These are phyloP conservation scores for Terana coerulea DNA, from an alignment of 768 basidiomycete species.

Conservation along the genomic window DNA sequence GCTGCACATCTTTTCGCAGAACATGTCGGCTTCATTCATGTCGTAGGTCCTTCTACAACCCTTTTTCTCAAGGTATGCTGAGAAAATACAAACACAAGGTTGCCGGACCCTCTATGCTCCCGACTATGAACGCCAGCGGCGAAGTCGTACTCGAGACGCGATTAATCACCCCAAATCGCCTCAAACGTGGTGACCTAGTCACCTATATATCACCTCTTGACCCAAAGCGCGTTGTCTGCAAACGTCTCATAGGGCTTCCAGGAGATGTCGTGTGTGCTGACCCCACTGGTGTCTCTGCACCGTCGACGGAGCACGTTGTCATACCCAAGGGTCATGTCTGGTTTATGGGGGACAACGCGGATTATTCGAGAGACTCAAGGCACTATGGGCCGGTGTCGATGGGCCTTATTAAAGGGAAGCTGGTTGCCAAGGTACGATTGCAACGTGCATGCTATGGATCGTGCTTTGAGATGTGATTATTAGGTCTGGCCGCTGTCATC, in stretches of 20 bases:
- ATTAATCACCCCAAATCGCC: slow-evolving; percentile 44
- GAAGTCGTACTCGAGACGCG: slow-evolving; percentile 66
- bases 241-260: slow-evolving; percentile 85
- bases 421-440: slow-evolving; percentile 57
- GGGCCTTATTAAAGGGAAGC: slow-evolving; percentile 64
- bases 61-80: no score
- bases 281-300: slow-evolving; percentile 64
- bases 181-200: slow-evolving; percentile 76
- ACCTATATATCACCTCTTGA: slow-evolving; percentile 67
- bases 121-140: slow-evolving; percentile 57
- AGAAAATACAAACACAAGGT: no score
- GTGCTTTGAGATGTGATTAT: background rate
- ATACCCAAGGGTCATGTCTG: slow-evolving; percentile 87
- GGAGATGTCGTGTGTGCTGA: slow-evolving; percentile 90
- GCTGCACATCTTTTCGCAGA: slow-evolving; percentile 60
- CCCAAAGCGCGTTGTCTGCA: slow-evolving; percentile 70
- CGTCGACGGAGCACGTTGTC: slow-evolving; percentile 67
- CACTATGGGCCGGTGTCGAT: slow-evolving; percentile 91
- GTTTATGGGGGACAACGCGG: slow-evolving; percentile 87
- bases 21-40: slow-evolving; percentile 53
- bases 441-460: background rate
- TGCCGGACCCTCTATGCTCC: slow-evolving; percentile 76
- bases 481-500: slow-evolving; percentile 27
- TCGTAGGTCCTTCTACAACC: slow-evolving; percentile 33
- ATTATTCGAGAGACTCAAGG: slow-evolving; percentile 82